A percentile compares a stretch with the other conserved stretches of the same genome.
These are phyloP conservation scores for Orbilia ellipsospora DNA, from an alignment of 2,329 filamentous ascomycete species.

Conservation along the genomic window DNA sequence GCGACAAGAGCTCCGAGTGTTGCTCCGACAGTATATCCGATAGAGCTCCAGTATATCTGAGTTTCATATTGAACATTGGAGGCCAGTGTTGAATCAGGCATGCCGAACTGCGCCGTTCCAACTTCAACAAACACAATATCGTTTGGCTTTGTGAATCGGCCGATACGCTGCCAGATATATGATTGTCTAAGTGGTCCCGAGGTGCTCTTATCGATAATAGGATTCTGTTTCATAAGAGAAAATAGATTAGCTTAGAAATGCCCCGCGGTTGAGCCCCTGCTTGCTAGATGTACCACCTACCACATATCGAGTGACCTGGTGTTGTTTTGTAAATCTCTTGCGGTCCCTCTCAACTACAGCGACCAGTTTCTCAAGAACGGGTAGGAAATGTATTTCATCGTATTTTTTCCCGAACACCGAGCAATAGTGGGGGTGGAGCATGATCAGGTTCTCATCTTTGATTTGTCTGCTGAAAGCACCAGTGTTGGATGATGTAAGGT, in stretches of 20 bases:
- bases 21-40: conserved; percentile 71
- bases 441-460: conserved; percentile 39
- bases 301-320: conserved; percentile 32
- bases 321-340: conserved; percentile 40
- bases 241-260: conserved; percentile 38
- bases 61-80: conserved; percentile 66
- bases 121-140: conserved; percentile 66
- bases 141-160: conserved; percentile 58
- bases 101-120: conserved; percentile 70
- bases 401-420: conserved; percentile 57
- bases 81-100: conserved; percentile 67
- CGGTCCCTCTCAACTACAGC: conserved; percentile 57
- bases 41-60: conserved; percentile 70
- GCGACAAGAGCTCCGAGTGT: conserved; percentile 70
- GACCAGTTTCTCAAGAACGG: conserved; percentile 33
- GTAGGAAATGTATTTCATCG: conserved; percentile 55
- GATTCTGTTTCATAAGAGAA: conserved; percentile 28
- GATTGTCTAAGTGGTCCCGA: conserved; percentile 64
- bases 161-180: conserved; percentile 58
- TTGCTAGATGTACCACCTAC: conserved; percentile 26
- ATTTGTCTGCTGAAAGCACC: conserved; percentile 46
- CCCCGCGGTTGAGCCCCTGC: not conserved
- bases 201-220: conserved; percentile 59
- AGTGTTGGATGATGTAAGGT: conserved; percentile 52
- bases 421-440: conserved; percentile 56